Base-by-base conservation (phyloP, 2,329 filamentous ascomycete genomes). In the Verticillium tricorpus region DNA sequence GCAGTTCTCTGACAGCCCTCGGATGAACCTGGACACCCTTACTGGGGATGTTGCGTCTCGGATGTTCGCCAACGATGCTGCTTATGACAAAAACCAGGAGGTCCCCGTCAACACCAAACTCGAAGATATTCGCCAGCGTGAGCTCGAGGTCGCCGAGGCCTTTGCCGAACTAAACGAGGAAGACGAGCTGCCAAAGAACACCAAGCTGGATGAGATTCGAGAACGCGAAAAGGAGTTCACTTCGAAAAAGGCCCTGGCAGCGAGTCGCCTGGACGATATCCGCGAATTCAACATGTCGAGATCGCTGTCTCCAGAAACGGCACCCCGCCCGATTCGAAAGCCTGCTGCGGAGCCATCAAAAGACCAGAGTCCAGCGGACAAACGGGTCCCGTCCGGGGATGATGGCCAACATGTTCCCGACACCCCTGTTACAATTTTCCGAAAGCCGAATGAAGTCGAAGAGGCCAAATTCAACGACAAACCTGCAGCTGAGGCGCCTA, bases 1-100 rank as follows among this genome's bases (percentile, higher is more conserved):
- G 45, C 82, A 85, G 62, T 69, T 83, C 37, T 86, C 84, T 0
- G 76, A 82, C 64, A 86, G 83, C 64, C 84, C 84, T n/a, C 79
- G 81, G 35, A 77, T 86, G 59, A 74, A 70, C 32, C 71, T 78
- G 25, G 71, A 67, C 31, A 70, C 72, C 34, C 70, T 73, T 34
- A 77, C 73, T 1, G 74, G 68, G 56, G 64, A 61, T 15, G 63
- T 31, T 34, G 45, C 65, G 58, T 19, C 63, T 69, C 12, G 67
- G 14, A 70, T 69, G 15, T 67, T 69, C 50, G 65, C 70, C 4
- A 68, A 67, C 35, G 70, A 69, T 35, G 70, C 70, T 7, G 71
- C 59, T 35, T 45, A 28, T 57, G 56, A 35, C 15, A 34, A 60
- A 15, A 45, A 60, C n/a, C 50, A 61, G 8, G 80, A 83, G 25